A percentile compares a stretch with the other conserved stretches of the same genome.
These are phyloP conservation scores for Protea cynaroides DNA, from an alignment of 164 flowering plant genomes.

Conservation along the genomic window DNA sequence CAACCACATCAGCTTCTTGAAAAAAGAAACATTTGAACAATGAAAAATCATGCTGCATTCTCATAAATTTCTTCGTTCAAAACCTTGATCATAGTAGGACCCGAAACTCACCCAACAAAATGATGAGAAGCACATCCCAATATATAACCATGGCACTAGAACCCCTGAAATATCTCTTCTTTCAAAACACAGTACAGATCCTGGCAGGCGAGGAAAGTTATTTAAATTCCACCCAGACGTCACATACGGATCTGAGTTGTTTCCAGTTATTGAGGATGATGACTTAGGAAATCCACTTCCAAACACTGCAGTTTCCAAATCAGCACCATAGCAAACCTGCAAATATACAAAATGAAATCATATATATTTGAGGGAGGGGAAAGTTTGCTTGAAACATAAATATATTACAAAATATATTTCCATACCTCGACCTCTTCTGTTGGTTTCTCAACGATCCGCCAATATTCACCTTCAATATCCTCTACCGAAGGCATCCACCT, in stretches of 20 bases:
- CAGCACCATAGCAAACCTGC: constrained; percentile 88
- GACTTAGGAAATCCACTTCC: constrained; percentile 80
- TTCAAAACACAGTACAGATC: constrained; percentile 76
- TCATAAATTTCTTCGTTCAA: neutral
- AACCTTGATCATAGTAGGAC: neutral
- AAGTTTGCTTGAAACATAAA: neutral
- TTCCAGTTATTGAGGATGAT: constrained; percentile 21
- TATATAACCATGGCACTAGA: constrained; percentile 84
- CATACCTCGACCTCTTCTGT: constrained; percentile 81
- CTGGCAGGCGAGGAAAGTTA: constrained; percentile 78
- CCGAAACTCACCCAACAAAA: constrained; percentile 79
- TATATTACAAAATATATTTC: constrained; percentile 3
- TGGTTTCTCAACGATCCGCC: constrained; percentile 83
- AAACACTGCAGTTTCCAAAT: constrained; percentile 70
- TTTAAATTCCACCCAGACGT: constrained; percentile 84
- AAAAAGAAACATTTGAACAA: too few relatives aligned
- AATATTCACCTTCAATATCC: constrained; percentile 90
- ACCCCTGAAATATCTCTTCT: constrained; percentile 79
- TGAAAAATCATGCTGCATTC: too few relatives aligned
- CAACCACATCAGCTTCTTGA: too few relatives aligned
- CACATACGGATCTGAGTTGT: constrained; percentile 39
- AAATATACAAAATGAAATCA: constrained; percentile 1
- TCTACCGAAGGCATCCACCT: constrained; percentile 52
- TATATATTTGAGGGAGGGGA: neutral
- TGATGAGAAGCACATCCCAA: constrained; percentile 94